A percentile compares a stretch with the other conserved stretches of the same genome.
Conservation (phyloP, 192 early-diverging fungal species). For the Lobosporangium transversale region DNA sequence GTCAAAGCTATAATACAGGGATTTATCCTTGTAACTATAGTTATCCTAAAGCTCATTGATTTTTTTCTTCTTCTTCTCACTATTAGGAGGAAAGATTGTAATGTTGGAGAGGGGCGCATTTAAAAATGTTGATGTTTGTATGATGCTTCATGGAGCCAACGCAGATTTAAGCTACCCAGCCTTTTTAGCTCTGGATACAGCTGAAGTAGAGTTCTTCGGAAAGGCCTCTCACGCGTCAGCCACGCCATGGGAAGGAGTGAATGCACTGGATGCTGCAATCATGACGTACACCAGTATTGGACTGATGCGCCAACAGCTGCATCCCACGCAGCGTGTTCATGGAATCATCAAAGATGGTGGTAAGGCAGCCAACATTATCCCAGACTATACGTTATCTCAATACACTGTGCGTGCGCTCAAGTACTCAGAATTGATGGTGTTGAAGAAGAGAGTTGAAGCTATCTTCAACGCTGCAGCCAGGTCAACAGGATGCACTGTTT, state of each 20-base stretch:
- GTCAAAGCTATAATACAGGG: too few species aligned
- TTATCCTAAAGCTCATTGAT: too few species aligned
- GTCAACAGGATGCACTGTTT: slow-evolving; percentile 75
- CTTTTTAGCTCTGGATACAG: slow-evolving; percentile 57
- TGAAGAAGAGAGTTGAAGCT: slow-evolving; percentile 63
- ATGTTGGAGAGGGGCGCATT: slow-evolving; percentile 77
- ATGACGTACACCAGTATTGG: slow-evolving; percentile 72
- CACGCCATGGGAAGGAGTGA: slow-evolving; percentile 65
- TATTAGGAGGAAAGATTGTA: slow-evolving; percentile 74
- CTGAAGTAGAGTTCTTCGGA: slow-evolving; percentile 76
- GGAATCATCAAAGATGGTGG: slow-evolving; percentile 86
- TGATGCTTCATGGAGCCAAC: slow-evolving; percentile 87
- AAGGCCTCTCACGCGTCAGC: slow-evolving; percentile 77
- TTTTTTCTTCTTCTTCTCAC: not conserved
- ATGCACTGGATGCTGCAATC: slow-evolving; percentile 82
- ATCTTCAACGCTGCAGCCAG: slow-evolving; percentile 73
- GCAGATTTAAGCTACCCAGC: slow-evolving; percentile 56
- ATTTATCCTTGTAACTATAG: too few species aligned
- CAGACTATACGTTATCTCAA: slow-evolving; percentile 66
- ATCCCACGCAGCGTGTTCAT: slow-evolving; percentile 73
- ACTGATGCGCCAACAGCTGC: slow-evolving; percentile 80
- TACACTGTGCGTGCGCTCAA: slow-evolving; percentile 72
- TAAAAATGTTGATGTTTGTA: slow-evolving; percentile 72
- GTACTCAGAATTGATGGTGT: slow-evolving; percentile 57
- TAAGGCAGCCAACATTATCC: slow-evolving; percentile 68